Percentiles rank a stretch among this genome's conserved stretches.
Conservation (phyloP, 805 yeast species). For the Cyberlindnera japonica region DNA sequence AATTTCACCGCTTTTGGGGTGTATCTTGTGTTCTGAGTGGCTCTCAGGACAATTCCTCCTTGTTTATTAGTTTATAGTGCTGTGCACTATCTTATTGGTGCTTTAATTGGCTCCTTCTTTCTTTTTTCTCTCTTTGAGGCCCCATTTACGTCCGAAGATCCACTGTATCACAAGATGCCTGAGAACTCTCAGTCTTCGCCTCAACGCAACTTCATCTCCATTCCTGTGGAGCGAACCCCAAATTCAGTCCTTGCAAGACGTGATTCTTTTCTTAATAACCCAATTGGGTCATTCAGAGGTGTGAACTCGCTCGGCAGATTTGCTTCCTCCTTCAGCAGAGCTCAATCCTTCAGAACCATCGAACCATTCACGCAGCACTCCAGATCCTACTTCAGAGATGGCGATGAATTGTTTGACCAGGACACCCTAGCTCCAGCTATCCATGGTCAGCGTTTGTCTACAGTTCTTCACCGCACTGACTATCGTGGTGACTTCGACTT, state of each 20-base stretch:
- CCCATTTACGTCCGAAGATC: not conserved
- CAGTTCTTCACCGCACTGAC: conserved; percentile 36
- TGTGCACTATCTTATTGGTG: not conserved
- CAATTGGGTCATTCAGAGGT: conserved; percentile 59
- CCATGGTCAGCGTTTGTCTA: conserved; percentile 61
- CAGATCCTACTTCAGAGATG: conserved; percentile 60
- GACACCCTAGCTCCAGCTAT: conserved; percentile 62
- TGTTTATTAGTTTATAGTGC: not conserved
- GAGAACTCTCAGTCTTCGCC: conserved; percentile 9
- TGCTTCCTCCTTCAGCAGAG: conserved; percentile 75
- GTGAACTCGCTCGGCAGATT: conserved; percentile 70
- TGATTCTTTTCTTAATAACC: conserved; percentile 39
- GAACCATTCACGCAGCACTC: conserved; percentile 39
- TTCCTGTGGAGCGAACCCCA: conserved; percentile 18
- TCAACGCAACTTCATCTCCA: conserved; percentile 14
- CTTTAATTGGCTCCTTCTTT: not conserved
- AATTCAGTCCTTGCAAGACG: conserved; percentile 29
- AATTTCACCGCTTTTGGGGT: no score
- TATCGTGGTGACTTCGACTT: conserved; percentile 32
- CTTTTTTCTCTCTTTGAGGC: not conserved
- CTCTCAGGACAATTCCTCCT: not conserved
- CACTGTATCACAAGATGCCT: no score
- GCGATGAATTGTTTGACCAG: conserved; percentile 67
- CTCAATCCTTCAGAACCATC: conserved; percentile 65
- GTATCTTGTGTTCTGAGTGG: no score